Evolutionary conservation across 2,329 filamentous ascomycete genomes (phyloP).

Genomic region (Aspergillus fischeri): DNA sequence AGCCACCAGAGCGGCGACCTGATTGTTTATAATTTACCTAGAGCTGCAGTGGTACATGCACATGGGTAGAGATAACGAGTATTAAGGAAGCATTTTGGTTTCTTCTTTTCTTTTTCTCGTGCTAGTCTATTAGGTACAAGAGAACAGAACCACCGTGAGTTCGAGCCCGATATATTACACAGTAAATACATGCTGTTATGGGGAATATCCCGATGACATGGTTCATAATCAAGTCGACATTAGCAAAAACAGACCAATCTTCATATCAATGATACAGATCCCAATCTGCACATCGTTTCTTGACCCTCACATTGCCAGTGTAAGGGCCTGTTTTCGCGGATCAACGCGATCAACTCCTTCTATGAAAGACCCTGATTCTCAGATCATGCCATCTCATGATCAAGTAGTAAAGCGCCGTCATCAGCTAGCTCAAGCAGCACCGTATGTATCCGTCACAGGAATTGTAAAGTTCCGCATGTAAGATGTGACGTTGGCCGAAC

Average conservation of each 20-base stretch:
- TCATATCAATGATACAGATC: neutral
- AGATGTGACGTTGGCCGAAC: slow-evolving; percentile 22
- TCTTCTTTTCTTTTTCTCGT: neutral
- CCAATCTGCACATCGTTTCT: neutral
- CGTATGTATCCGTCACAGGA: slow-evolving; percentile 20
- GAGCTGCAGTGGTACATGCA: neutral
- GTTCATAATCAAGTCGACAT: neutral
- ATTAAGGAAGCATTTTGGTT: neutral
- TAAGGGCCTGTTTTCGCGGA: neutral
- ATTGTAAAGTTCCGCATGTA: slow-evolving; percentile 18
- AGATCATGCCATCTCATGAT: too few relatives aligned
- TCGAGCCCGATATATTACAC: neutral
- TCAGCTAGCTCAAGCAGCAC: slow-evolving; percentile 21
- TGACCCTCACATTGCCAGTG: neutral
- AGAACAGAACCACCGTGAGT: neutral
- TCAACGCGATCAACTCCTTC: neutral
- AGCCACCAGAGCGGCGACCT: neutral
- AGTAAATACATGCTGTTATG: neutral
- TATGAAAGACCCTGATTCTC: neutral
- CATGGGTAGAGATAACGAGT: neutral
- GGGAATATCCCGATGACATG: neutral
- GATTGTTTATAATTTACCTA: neutral
- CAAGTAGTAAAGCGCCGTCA: neutral
- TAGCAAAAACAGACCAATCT: neutral
- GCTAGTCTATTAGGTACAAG: too few relatives aligned